These are phyloP conservation scores for Leptographium radiaticola DNA, from an alignment of 2,329 filamentous ascomycete species.

Conservation along the genomic window DNA sequence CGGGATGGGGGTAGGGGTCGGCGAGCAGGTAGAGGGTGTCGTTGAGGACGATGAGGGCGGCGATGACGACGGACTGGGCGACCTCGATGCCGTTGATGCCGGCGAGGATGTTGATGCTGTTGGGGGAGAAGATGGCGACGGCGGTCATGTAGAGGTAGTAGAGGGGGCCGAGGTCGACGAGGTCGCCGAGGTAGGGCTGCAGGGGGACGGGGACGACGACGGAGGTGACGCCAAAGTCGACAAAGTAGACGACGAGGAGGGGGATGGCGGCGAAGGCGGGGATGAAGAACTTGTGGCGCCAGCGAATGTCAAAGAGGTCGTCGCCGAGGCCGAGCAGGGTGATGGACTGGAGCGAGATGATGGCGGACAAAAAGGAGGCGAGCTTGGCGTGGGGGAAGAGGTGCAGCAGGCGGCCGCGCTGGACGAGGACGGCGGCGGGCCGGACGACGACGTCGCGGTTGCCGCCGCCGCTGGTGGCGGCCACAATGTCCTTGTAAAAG, in stretches of 20 bases:
- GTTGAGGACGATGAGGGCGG: constrained; percentile 70
- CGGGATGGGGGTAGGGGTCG: constrained; percentile 64
- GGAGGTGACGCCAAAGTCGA: constrained; percentile 94
- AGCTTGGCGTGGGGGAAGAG: constrained; percentile 94
- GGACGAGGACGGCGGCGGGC: constrained; percentile 44
- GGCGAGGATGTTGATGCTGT: constrained; percentile 98
- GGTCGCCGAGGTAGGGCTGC: constrained; percentile 66
- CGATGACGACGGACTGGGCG: constrained; percentile 83
- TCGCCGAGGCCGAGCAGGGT: constrained; percentile 87
- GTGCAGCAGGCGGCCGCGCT: constrained; percentile 76
- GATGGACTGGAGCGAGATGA: constrained; percentile 83
- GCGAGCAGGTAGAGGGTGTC: constrained; percentile 71
- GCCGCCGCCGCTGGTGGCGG: constrained; percentile 83
- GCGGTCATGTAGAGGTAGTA: constrained; percentile 98
- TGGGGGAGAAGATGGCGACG: constrained; percentile 93
- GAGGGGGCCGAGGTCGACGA: constrained; percentile 67
- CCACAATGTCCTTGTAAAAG: constrained; percentile 96
- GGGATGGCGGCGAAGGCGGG: constrained; percentile 88
- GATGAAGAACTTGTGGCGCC: constrained; percentile 98
- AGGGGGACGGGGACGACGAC: constrained; percentile 83
- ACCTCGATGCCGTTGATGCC: constrained; percentile 99
- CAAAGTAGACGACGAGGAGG: constrained; percentile 90
- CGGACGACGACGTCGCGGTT: constrained; percentile 73
- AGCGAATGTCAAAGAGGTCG: constrained; percentile 94
- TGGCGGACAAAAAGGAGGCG: constrained; percentile 85